Conservation (phyloP, 2,329 filamentous ascomycete genomes). For the Bisporella sp. region DNA sequence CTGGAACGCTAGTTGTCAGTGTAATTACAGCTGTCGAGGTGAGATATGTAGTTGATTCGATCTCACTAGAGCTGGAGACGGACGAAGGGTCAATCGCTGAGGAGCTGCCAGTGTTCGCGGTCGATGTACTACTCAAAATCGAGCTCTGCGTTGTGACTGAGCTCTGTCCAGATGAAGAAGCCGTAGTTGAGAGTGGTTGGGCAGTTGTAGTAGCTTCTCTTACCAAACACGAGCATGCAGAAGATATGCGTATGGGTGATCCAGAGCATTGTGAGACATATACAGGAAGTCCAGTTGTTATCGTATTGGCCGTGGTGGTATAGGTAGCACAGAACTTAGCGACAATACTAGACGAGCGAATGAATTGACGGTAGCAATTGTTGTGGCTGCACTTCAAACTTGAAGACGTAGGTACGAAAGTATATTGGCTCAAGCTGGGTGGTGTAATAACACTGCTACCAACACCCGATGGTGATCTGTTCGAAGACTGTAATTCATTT, state of each 20-base stretch:
- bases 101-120: background rate
- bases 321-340: conserved; percentile 20
- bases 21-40: background rate
- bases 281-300: conserved; percentile 13
- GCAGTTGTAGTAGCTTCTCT: conserved; percentile 1
- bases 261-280: conserved; percentile 18
- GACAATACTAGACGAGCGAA: conserved; percentile 11
- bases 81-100: background rate
- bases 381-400: conserved; percentile 16
- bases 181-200: background rate
- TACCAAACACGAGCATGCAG: conserved; percentile 19
- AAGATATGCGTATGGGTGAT: conserved; percentile 16
- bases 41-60: background rate
- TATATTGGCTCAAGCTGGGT: no score
- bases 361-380: conserved; percentile 21
- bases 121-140: background rate
- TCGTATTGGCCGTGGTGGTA: conserved; percentile 14
- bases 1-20: conserved; percentile 4
- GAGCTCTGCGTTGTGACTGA: background rate
- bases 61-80: background rate
- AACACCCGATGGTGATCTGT: no score
- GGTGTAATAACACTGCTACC: no score
- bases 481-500: no score
- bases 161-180: background rate
- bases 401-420: background rate